phyloP scores from a whole-genome alignment of 2,329 filamentous ascomycete genomes.

The Rhinocladiella similis region DNA sequence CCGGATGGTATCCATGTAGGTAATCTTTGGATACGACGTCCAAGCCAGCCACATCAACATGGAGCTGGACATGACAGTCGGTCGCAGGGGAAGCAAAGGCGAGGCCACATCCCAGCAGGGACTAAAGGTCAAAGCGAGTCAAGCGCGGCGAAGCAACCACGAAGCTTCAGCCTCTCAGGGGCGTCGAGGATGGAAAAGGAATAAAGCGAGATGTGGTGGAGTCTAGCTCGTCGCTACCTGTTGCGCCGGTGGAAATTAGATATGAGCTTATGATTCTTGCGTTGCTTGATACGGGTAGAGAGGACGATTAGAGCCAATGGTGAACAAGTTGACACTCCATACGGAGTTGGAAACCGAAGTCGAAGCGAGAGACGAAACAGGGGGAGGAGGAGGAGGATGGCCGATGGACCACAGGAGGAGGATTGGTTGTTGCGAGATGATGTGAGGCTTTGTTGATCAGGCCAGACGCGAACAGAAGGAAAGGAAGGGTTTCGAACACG shows the following conservation, averaged over 20 bases:
- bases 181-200: slow-evolving; percentile 1
- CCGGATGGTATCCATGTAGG: neutral
- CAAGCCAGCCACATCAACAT: slow-evolving; percentile 2
- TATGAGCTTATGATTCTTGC: slow-evolving; percentile 8
- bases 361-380: neutral
- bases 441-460: neutral
- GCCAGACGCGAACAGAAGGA: too few species aligned
- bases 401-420: neutral
- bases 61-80: neutral
- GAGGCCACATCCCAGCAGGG: neutral
- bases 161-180: slow-evolving; percentile 11
- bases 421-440: slow-evolving; percentile 1
- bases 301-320: slow-evolving; percentile 5
- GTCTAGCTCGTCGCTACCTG: slow-evolving; percentile 4
- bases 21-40: slow-evolving; percentile 16
- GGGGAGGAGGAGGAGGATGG: neutral
- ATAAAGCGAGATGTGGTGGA: slow-evolving; percentile 2
- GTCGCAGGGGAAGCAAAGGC: neutral
- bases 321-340: neutral
- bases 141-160: neutral
- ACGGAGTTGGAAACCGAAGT: slow-evolving; percentile 2
- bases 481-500: too few species aligned
- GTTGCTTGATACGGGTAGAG: neutral
- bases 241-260: slow-evolving; percentile 23
- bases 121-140: neutral